Percentiles rank a stretch among this genome's conserved stretches.
Evolutionary conservation across 1,284 basidiomycete genomes (phyloP).

Genomic region (Neolentinus lepideus): DNA sequence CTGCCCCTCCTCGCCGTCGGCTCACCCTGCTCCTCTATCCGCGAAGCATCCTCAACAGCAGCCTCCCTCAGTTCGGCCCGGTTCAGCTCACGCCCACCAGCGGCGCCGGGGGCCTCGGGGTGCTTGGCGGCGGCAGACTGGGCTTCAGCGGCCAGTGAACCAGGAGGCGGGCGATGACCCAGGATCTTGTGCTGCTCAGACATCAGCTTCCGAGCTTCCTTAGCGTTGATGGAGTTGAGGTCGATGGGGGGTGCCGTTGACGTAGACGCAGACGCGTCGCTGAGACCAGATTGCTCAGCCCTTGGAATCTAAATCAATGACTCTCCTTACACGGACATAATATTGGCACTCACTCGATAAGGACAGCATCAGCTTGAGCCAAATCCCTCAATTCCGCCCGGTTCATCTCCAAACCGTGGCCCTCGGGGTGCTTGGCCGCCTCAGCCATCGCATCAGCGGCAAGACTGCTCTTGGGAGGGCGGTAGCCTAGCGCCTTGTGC

Average conservation of each 20-base stretch:
- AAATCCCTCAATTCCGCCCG: constrained; percentile 13
- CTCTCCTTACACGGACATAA: neutral
- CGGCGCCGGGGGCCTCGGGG: constrained; percentile 5
- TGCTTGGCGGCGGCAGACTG: constrained; percentile 8
- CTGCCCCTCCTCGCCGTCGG: neutral
- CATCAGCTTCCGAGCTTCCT: constrained; percentile 12
- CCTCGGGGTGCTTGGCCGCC: constrained; percentile 22
- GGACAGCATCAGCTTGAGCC: constrained; percentile 19
- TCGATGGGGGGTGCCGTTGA: neutral
- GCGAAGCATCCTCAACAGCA: neutral
- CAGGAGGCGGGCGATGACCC: constrained; percentile 14
- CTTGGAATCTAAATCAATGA: neutral
- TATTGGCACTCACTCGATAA: constrained; percentile 10
- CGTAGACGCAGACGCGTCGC: neutral
- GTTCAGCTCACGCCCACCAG: neutral
- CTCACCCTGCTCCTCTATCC: neutral
- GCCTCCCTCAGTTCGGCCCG: neutral
- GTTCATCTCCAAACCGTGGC: constrained; percentile 12
- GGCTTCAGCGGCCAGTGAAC: constrained; percentile 9
- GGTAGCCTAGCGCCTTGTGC: constrained; percentile 14
- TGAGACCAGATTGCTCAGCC: neutral
- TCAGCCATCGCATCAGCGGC: constrained; percentile 31
- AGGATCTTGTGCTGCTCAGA: constrained; percentile 18
- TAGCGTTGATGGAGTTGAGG: constrained; percentile 2
- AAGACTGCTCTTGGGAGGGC: constrained; percentile 26